Evolutionary conservation across 1,139 yeast genomes (phyloP).

Genomic region (Williopsis jadinii): DNA sequence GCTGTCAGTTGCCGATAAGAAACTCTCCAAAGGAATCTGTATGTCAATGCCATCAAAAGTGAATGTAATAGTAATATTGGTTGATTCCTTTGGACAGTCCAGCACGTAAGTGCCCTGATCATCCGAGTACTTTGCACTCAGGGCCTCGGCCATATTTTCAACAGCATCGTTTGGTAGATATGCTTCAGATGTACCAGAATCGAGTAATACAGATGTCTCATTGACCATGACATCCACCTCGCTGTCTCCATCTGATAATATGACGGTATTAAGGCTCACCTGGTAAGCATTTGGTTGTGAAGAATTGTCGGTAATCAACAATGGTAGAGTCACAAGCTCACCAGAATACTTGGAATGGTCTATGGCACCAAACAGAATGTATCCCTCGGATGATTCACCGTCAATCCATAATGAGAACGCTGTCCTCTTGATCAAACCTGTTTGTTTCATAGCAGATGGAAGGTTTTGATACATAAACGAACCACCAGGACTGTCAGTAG

Average conservation of each 20-base stretch:
- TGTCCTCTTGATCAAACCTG: constrained; percentile 42
- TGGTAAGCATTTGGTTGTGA: constrained; percentile 2
- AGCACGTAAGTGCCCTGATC: constrained; percentile 10
- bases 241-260: background rate
- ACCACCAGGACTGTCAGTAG: background rate
- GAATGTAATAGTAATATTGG: constrained; percentile 26
- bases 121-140: background rate
- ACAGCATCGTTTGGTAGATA: constrained; percentile 22
- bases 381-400: constrained; percentile 32
- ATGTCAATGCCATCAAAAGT: constrained; percentile 50
- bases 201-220: constrained; percentile 44
- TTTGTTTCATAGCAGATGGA: constrained; percentile 11
- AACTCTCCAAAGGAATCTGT: constrained; percentile 24
- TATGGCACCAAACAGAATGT: constrained; percentile 49
- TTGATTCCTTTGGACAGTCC: constrained; percentile 7
- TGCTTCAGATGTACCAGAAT: constrained; percentile 62
- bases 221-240: too few relatives aligned
- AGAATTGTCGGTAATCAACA: constrained; percentile 4
- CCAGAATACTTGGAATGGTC: constrained; percentile 39
- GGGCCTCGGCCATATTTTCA: background rate
- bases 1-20: constrained; percentile 6
- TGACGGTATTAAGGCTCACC: constrained; percentile 1
- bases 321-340: constrained; percentile 6
- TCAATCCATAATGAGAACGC: constrained; percentile 47
- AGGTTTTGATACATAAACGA: background rate